Evolutionary conservation across 2,329 filamentous ascomycete genomes (phyloP), one percentile per base, ranked within the genome.

Genomic region (Samsoniella hepiali): DNA sequence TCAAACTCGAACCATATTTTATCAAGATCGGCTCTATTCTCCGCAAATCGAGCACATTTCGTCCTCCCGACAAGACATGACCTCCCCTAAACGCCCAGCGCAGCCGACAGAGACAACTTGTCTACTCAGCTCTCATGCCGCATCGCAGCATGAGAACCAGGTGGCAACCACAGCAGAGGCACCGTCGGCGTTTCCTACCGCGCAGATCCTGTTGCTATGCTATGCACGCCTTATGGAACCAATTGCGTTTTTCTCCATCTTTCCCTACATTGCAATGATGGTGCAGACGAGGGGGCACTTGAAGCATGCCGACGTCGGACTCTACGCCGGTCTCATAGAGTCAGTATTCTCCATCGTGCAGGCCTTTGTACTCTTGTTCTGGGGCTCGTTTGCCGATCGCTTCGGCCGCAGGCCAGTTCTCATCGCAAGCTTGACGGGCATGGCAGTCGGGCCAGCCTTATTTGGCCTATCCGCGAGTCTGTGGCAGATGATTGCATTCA

Each of bases 191-290:
- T 50, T 36, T 15, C 44, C 57, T 5, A 59, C 32, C 2, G 15
- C 72, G 15, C 91, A 94, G 73, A 86, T 95, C 60, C 73, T 88
- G 36, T 74, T 90, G 13, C 84, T 94, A 9, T 93, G 91, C 78
- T 90, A 87, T 71, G 86, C 88, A 1, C 85, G 90, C 5, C 72
- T 91, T 27, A 79, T 91, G 50, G 91, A 94, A 70, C 90, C 91
- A 0, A 82, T 93, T 50, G 88, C 90, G 13, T 93, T 91, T 77
- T 94, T 93, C 78, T 86, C 82, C 71, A 91, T 94, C 72, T 91
- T 94, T 69, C 89, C 91, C 0, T 94, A 90, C 75, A 84, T 95
- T 74, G 91, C 88, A 69, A 79, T 88, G 71, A 94, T 94, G 91
- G 86, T 91, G 44, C 79, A 84, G 73, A 79, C 83, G 63, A 88